Conservation (phyloP, 495 filamentous ascomycete genomes). For the Neurospora pannonica region DNA sequence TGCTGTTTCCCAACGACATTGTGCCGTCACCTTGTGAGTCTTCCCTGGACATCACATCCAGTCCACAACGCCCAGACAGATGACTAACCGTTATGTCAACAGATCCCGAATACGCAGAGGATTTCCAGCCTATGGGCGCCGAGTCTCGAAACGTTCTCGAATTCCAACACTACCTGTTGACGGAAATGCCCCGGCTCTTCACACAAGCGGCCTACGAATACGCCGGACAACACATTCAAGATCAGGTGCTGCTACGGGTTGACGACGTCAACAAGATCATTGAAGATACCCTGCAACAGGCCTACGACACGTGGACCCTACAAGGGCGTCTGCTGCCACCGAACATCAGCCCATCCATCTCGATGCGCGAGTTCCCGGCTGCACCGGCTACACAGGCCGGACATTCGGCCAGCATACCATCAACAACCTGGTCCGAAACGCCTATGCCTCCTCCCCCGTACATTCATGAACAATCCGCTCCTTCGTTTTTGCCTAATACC, state of each 20-base stretch:
- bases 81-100: conserved; percentile 10
- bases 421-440: neutral
- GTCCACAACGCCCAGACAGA: neutral
- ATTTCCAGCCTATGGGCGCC: conserved; percentile 10
- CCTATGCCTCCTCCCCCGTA: neutral
- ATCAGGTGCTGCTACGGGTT: conserved; percentile 6
- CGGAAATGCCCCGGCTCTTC: conserved; percentile 14
- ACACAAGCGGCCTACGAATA: conserved; percentile 14
- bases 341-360: neutral
- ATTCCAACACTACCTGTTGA: conserved; percentile 20
- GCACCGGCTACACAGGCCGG: neutral
- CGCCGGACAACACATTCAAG: conserved; percentile 5
- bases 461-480: neutral
- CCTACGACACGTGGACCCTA: conserved; percentile 12
- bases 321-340: neutral
- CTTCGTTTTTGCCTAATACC: neutral
- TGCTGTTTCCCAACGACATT: conserved; percentile 17
- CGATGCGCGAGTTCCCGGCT: neutral
- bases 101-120: conserved; percentile 20
- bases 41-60: neutral
- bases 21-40: conserved; percentile 26
- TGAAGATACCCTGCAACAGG: conserved; percentile 14
- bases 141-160: conserved; percentile 9
- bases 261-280: conserved; percentile 14
- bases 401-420: neutral